Evolutionary conservation across 345 rosid genomes (phyloP), one percentile per base, ranked within the genome.

Genomic region (Raphanus sativus): DNA sequence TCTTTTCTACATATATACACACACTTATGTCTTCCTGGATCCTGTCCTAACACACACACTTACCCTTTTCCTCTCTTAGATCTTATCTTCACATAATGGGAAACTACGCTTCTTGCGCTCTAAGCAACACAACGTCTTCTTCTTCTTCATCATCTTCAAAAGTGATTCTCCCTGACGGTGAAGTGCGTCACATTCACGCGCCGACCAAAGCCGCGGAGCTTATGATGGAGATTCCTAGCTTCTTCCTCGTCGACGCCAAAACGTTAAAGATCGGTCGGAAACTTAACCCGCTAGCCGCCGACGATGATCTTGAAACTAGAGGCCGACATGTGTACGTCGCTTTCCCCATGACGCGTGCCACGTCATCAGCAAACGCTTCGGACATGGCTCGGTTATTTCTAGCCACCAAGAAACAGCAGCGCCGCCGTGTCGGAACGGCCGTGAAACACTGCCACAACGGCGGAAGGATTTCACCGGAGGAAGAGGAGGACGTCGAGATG

Each of bases 151-250:
- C 80, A 66, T 77, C 87, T 2, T 84, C 86, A 0, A 84, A 82
- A 73, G 93, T 90, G 38, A 62, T 94, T 34, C 84, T 92, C 26
- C 98, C 98, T 0, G 73, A 84, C 69, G 95, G 98, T 6, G 91
- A 87, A 74, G 71, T 92, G 34, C 81, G 80, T 77, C 84, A 83
- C 12, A 73, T 94, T 65, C 70, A 83, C 45, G 81, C 73, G 6
- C 91, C 90, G 8, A 78, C 73, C 54, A 92, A 86, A 67, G 98
- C 94, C 0, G 98, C 95, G 0, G 98, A 94, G 86, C 77, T 92
- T 42, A 94, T 94, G 98, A 68, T 94, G 16, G 98, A 94, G 80
- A 86, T 82, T 1, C 98, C 98, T 0, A 90, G 83, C 62, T 87
- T 77, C 86, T 94, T 94, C 86, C 74, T 94, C 6, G 85, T 85